Evolutionary conservation across 2,329 filamentous ascomycete species (phyloP).

Genomic region (Catunica adiposa): DNA sequence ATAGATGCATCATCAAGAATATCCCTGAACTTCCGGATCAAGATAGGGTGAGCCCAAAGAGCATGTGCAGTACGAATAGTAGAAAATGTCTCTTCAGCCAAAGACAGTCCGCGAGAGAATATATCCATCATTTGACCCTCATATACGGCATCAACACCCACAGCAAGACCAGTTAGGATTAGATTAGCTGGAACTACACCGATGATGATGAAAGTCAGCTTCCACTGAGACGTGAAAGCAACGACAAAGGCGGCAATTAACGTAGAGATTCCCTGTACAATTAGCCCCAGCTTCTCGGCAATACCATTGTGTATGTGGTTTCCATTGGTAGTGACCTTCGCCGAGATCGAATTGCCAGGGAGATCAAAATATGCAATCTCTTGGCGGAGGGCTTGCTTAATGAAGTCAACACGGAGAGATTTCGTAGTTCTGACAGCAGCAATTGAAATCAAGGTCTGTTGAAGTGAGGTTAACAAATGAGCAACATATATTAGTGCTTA

Average conservation of each 20-base stretch:
- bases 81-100: constrained; percentile 34
- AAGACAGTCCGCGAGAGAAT: constrained; percentile 27
- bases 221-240: constrained; percentile 27
- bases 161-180: constrained; percentile 24
- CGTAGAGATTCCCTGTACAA: constrained; percentile 25
- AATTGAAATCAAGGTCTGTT: constrained; percentile 23
- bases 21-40: constrained; percentile 26
- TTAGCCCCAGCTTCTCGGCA: constrained; percentile 28
- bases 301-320: constrained; percentile 30
- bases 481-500: not conserved
- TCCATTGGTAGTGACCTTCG: constrained; percentile 32
- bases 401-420: constrained; percentile 24
- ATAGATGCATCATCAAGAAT: constrained; percentile 26
- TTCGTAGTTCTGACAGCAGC: constrained; percentile 25
- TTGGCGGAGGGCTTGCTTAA: constrained; percentile 28
- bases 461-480: not conserved
- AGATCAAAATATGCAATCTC: constrained; percentile 40
- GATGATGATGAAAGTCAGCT: constrained; percentile 28
- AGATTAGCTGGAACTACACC: constrained; percentile 30
- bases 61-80: constrained; percentile 34
- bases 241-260: constrained; percentile 26
- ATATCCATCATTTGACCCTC: constrained; percentile 28
- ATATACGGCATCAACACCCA: constrained; percentile 25
- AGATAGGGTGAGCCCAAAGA: constrained; percentile 31
- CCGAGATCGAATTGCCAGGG: constrained; percentile 26